Percentiles rank a stretch among this genome's conserved stretches.
Conservation (phyloP, 2,329 filamentous ascomycete genomes). For the Cladosporium austrohemisphaericum region DNA sequence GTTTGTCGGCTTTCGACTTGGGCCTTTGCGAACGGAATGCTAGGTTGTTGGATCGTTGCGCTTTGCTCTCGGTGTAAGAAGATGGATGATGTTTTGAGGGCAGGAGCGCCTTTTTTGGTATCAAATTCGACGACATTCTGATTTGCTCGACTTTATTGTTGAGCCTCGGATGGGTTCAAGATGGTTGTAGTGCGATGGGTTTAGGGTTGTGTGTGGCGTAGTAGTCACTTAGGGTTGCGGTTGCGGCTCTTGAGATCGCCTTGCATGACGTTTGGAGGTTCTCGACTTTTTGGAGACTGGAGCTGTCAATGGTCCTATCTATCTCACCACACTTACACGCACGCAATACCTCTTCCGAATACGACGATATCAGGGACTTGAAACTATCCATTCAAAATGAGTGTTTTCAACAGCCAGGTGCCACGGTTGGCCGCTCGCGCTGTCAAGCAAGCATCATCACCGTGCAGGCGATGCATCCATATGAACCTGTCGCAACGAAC, state of each 20-base stretch:
- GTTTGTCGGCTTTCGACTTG: constrained; percentile 5
- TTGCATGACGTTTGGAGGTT: constrained; percentile 2
- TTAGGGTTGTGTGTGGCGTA: constrained; percentile 1
- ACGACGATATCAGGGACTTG: not conserved
- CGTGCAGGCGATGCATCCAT: constrained; percentile 17
- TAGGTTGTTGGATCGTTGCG: constrained; percentile 10
- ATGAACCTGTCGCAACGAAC: constrained; percentile 12
- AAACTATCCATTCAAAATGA: not conserved
- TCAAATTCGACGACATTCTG: not conserved
- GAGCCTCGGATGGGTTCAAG: no score
- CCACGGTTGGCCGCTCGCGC: constrained; percentile 9
- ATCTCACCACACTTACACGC: no score
- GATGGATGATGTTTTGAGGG: not conserved
- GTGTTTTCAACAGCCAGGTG: not conserved
- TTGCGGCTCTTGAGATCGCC: not conserved
- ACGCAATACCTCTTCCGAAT: no score
- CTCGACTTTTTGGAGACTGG: not conserved
- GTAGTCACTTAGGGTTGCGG: not conserved
- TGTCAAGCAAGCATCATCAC: constrained; percentile 6
- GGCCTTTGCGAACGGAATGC: constrained; percentile 11
- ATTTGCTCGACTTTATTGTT: no score
- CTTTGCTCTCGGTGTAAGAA: not conserved
- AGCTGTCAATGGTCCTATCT: not conserved
- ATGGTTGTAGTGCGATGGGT: no score
- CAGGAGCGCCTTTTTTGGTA: not conserved